Conservation (phyloP, 768 basidiomycete genomes). For the Tricholoma flavovirens region DNA sequence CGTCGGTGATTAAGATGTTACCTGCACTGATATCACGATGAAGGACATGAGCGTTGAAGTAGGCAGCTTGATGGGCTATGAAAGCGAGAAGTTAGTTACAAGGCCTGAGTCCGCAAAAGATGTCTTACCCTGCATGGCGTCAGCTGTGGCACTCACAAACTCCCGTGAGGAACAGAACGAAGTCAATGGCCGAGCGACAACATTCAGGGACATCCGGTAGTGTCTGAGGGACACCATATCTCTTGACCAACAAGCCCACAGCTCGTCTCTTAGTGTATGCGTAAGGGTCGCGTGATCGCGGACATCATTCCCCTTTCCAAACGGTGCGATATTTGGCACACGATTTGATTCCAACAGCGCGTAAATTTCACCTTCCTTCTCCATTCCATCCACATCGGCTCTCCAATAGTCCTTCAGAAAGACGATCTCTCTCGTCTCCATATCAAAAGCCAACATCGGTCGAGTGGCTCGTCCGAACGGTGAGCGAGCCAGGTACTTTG, state of each 20-base stretch:
- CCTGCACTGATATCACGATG: not conserved
- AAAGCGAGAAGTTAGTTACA: no score
- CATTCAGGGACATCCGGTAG: not conserved
- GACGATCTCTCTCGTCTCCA: conserved; percentile 8
- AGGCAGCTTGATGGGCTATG: not conserved
- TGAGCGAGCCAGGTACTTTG: no score
- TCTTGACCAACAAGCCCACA: not conserved
- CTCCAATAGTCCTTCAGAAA: conserved; percentile 31
- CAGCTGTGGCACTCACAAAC: not conserved
- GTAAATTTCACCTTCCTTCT: conserved; percentile 17
- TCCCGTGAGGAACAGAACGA: not conserved
- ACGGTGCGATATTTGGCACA: conserved; percentile 14
- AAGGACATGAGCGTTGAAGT: not conserved
- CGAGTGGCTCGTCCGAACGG: no score
- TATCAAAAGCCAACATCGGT: no score
- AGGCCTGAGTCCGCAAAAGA: no score
- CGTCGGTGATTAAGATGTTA: conserved; percentile 3
- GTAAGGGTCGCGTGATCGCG: conserved; percentile 4
- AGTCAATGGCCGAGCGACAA: not conserved
- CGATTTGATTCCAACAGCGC: no score
- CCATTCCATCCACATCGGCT: not conserved
- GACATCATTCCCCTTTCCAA: conserved; percentile 20
- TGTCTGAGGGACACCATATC: not conserved
- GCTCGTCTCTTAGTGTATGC: not conserved
- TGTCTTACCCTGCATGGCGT: conserved; percentile 1